phyloP scores from a whole-genome alignment of 2,329 filamentous ascomycete genomes.

The Cytospora leucostoma region DNA sequence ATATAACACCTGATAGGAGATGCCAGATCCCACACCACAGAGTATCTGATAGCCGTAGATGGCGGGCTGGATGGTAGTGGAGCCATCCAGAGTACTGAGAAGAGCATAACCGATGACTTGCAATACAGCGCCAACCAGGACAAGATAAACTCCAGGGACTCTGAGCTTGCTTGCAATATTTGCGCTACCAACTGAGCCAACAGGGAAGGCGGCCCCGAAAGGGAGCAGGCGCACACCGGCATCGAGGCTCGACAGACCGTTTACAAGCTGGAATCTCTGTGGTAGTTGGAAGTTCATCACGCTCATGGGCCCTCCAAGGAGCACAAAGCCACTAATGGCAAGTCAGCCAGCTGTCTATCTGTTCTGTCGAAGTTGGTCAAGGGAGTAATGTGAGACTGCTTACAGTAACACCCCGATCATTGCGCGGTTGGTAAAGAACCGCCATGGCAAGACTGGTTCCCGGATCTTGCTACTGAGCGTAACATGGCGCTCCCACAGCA shows the following conservation, averaged over 20 bases:
- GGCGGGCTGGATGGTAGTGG: neutral
- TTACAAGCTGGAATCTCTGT: conserved; percentile 31
- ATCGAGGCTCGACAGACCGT: conserved; percentile 24
- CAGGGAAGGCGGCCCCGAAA: conserved; percentile 15
- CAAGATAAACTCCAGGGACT: conserved; percentile 16
- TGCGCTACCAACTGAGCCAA: conserved; percentile 8
- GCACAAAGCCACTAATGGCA: neutral
- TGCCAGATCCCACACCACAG: conserved; percentile 22
- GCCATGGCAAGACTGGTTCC: conserved; percentile 32
- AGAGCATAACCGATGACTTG: conserved; percentile 25
- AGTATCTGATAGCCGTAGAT: conserved; percentile 26
- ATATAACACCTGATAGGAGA: conserved; percentile 10
- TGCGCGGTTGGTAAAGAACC: conserved; percentile 28
- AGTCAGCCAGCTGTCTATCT: neutral
- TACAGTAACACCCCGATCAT: conserved; percentile 30
- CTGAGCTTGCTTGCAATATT: neutral
- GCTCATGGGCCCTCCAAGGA: conserved; percentile 18
- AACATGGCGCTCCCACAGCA: conserved; percentile 29
- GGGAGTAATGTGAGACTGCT: conserved; percentile 9
- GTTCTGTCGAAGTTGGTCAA: neutral
- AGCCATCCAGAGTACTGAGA: conserved; percentile 2
- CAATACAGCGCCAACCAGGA: conserved; percentile 12
- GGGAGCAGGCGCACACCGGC: conserved; percentile 29
- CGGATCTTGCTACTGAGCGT: conserved; percentile 2
- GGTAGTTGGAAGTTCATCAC: conserved; percentile 28